Evolutionary conservation across 2,329 filamentous ascomycete genomes (phyloP), one percentile per base, ranked within the genome.

Genomic region (Coleophoma eucalyptorum): DNA sequence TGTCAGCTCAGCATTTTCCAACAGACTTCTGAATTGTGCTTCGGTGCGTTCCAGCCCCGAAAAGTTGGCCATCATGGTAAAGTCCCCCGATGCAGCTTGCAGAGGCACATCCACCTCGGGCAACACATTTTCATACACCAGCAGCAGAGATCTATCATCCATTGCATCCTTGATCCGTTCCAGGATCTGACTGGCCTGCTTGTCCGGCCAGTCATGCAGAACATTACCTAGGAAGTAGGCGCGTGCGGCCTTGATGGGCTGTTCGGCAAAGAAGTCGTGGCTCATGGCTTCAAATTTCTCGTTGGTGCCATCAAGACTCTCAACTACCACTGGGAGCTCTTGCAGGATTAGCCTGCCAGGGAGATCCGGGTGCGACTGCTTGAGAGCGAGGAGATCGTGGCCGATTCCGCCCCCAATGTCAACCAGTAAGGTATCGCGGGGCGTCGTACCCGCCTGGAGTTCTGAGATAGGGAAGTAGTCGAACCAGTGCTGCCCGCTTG

Each of bases 251-350:
- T 61, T 65, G 7, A 75, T 54, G 0, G 69, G 70, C 48, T 75
- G 71, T 5, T 66, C 62, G 0, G 62, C 66, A 49, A 73, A 69
- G 53, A 72, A 69, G 48, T 73, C 66, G 50, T 74, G 64, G 2
- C 57, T 53, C 47, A 62, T 59, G 3, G 61, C 54, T 4, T 58
- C 55, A 43, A 73, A 66, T 13, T 19, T 19, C 1, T 60, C 59
- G 21, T 55, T 48, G 13, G 61, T 40, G 0, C 55, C 47, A 3
- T 55, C 48, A 5, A 65, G 51, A n/a, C 62, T 59, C 6, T 59
- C 56, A 2, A 72, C 43, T 1, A 71, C 63, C 4, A 64, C 62
- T 68, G 54, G 46, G 16, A 57, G 43, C 21, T 64, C 62, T 42
- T 65, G 60, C 2, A 64, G 49, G 4, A 64, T 54, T 32, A 65